Base-by-base conservation (phyloP, 176 grass and related monocot species). In the Oryza longistaminata region DNA sequence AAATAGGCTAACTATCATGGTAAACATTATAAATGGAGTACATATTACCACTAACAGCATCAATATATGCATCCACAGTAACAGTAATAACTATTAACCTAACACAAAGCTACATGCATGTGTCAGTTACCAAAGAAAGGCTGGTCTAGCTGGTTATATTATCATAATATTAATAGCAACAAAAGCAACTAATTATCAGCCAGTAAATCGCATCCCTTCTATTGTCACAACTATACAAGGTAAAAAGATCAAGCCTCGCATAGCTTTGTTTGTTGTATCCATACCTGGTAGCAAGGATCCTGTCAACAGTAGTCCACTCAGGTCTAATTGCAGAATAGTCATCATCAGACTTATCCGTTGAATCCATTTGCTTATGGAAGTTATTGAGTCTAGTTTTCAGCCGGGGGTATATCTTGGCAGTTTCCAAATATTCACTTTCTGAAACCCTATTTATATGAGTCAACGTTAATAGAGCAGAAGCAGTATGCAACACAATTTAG, bases 261-360 rank as follows among this genome's bases (percentile, higher is more conserved):
- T 17, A 35, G n/a, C 43, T 52, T 81, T 73, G 44, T 82, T 81
- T 48, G 21, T 44, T 69, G 27, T 77, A 45, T 43, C 19, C 49
- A 66, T 77, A 99, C 97, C 97, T 99, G 93, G 84, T 96, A 64
- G 84, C 3, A 61, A 99, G 86, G 79, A 99, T 93, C 77, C 93
- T 90, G 69, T 99, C 93, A 64, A 99, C 93, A 76, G 92, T 87
- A 29, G 92, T 99, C 97, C 97, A 99, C 83, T 99, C 97, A 60
- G 93, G 88, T 85, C 97, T 91, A 74, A 99, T 90, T 29, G 93
- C 77, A 86, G 83, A 85, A 81, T 44, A 94, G n/a, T 99, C 97
- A 68, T 99, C 97, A 49, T 96, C 97, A 82, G 86, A 88, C 64
- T 90, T 99, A 60, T 96, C 90, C 53, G 86, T 66, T 12, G 64